A percentile compares a stretch with the other conserved stretches of the same genome.
Conservation (phyloP, 257 asterid genomes). For the Haberlea rhodopensis region DNA sequence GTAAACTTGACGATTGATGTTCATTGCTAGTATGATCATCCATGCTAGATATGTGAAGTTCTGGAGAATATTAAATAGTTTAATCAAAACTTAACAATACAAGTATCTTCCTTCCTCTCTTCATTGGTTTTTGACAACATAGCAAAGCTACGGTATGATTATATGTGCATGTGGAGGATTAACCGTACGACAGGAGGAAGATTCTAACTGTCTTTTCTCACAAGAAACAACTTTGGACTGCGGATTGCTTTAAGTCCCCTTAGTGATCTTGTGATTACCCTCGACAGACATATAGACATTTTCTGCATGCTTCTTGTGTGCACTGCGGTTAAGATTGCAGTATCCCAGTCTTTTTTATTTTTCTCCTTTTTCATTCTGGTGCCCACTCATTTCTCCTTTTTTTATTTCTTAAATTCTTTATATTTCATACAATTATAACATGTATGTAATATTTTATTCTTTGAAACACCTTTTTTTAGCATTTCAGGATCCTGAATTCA, state of each 20-base stretch:
- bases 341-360: neutral
- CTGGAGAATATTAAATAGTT: constrained; percentile 5
- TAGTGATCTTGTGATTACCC: too few relatives aligned
- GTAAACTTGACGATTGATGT: constrained; percentile 11
- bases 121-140: neutral
- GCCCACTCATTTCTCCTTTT: neutral
- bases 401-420: constrained; percentile 1
- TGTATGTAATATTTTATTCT: neutral
- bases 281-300: neutral
- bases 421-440: constrained; percentile 3
- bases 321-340: neutral
- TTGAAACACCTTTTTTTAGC: constrained; percentile 27
- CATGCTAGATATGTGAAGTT: neutral
- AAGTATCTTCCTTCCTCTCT: constrained; percentile 1
- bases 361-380: constrained; percentile 4
- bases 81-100: constrained; percentile 9
- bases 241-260: neutral
- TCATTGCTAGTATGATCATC: neutral
- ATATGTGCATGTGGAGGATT: neutral
- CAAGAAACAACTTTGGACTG: neutral
- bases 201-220: neutral
- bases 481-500: constrained; percentile 82
- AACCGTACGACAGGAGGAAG: neutral
- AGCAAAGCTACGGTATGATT: neutral
- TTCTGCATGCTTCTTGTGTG: constrained; percentile 10